Conservation (phyloP, 306 rosid species). For the Trifolium dubium region DNA sequence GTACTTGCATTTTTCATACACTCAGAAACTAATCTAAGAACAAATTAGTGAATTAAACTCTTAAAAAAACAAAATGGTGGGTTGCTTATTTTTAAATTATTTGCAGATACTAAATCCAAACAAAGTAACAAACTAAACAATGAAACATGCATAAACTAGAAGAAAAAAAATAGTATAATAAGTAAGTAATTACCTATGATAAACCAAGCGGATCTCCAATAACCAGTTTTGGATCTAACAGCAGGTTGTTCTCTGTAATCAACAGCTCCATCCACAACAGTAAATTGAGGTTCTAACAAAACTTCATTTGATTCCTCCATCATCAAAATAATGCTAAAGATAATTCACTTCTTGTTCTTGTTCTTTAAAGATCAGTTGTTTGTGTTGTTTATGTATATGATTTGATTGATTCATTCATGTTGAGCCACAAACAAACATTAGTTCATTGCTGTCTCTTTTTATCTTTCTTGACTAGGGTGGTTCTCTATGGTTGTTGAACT, state of each 20-base stretch:
- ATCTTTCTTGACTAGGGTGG: background rate
- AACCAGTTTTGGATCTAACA: slow-evolving; percentile 46
- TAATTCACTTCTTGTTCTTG: background rate
- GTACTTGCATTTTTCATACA: no score
- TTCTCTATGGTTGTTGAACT: background rate
- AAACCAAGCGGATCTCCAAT: slow-evolving; percentile 56
- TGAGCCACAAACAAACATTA: background rate
- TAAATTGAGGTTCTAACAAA: background rate
- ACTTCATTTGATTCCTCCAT: background rate
- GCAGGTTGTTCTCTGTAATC: slow-evolving; percentile 43
- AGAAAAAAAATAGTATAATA: no score
- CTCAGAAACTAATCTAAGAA: no score
- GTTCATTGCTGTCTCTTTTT: background rate
- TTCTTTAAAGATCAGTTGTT: background rate
- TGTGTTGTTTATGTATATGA: background rate
- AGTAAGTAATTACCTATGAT: slow-evolving; percentile 34
- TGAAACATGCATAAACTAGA: no score
- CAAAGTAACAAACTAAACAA: no score
- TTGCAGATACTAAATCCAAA: no score
- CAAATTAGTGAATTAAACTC: no score
- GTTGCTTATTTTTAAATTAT: no score
- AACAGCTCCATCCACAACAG: slow-evolving; percentile 40
- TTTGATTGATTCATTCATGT: background rate
- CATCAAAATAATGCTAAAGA: no score
- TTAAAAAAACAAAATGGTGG: no score